These are phyloP conservation scores for Solanum corneliomulleri DNA, from an alignment of 257 asterid genomes.

Conservation along the genomic window DNA sequence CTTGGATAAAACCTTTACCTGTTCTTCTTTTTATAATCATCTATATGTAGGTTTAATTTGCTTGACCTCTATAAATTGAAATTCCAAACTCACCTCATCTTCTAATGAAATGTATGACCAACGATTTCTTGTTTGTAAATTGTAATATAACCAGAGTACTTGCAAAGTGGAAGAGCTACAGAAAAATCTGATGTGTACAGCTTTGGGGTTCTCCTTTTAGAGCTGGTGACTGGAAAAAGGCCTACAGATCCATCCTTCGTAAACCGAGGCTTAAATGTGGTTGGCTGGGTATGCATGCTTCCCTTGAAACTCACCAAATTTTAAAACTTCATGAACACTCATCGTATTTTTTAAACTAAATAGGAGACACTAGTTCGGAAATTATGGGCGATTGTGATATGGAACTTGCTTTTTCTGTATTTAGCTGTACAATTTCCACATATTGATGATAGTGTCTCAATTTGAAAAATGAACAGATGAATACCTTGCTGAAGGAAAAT, in stretches of 20 bases:
- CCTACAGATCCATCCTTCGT: constrained; percentile 89
- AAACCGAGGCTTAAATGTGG: constrained; percentile 71
- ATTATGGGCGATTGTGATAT: too few species aligned
- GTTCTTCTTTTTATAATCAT: neutral
- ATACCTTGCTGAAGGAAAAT: constrained; percentile 54
- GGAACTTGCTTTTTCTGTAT: neutral
- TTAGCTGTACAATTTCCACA: neutral
- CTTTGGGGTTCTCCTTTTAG: constrained; percentile 86
- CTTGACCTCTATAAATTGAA: neutral
- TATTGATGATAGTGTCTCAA: neutral
- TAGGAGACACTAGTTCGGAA: neutral
- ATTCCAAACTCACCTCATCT: neutral
- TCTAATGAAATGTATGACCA: neutral
- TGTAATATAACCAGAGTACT: constrained; percentile 46
- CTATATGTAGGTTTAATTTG: neutral
- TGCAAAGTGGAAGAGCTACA: constrained; percentile 94
- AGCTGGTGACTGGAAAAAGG: constrained; percentile 85
- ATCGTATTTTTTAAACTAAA: neutral
- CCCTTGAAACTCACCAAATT: neutral
- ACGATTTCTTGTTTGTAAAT: neutral
- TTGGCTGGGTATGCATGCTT: constrained; percentile 69
- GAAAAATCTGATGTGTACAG: constrained; percentile 88
- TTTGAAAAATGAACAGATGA: constrained; percentile 37
- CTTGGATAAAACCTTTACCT: neutral
- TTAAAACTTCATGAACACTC: neutral